These are phyloP conservation scores for Scenedesmus sp. DNA, from an alignment of 163 green algal species.

Conservation along the genomic window DNA sequence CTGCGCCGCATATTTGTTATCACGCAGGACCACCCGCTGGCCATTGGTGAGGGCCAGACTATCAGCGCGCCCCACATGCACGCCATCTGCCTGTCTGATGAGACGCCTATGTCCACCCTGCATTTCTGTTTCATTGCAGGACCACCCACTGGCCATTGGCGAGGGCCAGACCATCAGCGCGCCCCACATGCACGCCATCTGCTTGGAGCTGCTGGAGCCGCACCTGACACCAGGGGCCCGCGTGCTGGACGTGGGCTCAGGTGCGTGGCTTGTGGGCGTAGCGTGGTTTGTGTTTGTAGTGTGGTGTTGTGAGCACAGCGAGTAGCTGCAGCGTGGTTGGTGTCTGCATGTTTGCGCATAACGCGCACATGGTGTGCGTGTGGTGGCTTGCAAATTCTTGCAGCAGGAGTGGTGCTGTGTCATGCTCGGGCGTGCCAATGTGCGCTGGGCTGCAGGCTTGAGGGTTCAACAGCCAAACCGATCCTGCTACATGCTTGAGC, in stretches of 20 bases:
- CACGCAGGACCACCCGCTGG: slow-evolving; percentile 72
- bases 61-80: slow-evolving; percentile 86
- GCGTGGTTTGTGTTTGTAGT: not conserved
- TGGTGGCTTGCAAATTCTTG: not conserved
- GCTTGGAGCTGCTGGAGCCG: slow-evolving; percentile 75
- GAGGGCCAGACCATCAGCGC: slow-evolving; percentile 81
- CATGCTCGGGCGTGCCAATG: not conserved
- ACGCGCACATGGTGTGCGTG: not conserved
- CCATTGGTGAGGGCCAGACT: slow-evolving; percentile 79
- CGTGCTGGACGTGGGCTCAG: slow-evolving; percentile 79
- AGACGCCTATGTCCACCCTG: not conserved
- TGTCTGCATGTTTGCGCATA: not conserved
- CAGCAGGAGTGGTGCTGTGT: not conserved
- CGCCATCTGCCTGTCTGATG: not conserved
- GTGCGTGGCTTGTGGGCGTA: slow-evolving; percentile 22
- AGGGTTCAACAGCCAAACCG: too few species aligned
- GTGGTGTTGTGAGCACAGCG: not conserved
- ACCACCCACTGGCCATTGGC: slow-evolving; percentile 78
- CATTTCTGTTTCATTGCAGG: slow-evolving; percentile 48
- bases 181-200: slow-evolving; percentile 85
- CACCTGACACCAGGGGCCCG: slow-evolving; percentile 67
- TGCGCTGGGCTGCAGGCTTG: not conserved
- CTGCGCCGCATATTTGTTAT: too few species aligned
- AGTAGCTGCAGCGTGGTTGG: not conserved
- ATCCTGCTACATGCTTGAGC: too few species aligned